Base-by-base conservation (phyloP, 2,329 filamentous ascomycete species). In the Xylaria sp. region DNA sequence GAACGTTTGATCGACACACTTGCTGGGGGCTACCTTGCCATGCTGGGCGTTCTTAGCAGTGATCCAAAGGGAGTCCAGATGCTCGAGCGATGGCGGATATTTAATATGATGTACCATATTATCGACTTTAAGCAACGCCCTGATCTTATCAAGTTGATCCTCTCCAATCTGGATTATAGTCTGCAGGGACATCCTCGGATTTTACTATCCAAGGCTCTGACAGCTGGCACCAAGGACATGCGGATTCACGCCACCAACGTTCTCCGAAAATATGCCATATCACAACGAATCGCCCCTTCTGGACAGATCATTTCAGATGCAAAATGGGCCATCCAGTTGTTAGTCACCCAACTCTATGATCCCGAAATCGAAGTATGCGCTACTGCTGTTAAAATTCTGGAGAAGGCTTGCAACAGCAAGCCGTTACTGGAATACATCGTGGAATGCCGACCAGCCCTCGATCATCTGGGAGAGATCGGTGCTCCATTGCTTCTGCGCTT, bases 21-120 rank as follows among this genome's bases (percentile, higher is more conserved):
- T 7, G 96, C 93, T 70, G 91, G 92, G 18, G 97, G 97, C 12
- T 99, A 99, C 80, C 97, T 99, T 79, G 89, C 94, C 15, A 93
- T 99, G 85, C 84, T 99, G 1, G 97, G 96, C 8, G 90, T 93
- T 12, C 82, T 99, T 67, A 98, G 92, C 75, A 91, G 91, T 63
- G 94, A 97, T 76, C 83, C 88, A 0, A 93, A 91, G 74, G 96
- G 96, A 0, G 86, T 98, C 28, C 90, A 92, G 70, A 95, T 99
- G 82, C 88, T 99, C 77, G 95, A 98, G 79, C 87, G 94, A 75
- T 98, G 96, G 95, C 93, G 94, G 75, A 97, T 99, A 87, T 94
- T 98, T 82, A 98, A 98, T 81, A 99, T 99, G 94, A 97, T 98
- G 86, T 99, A 99, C 79, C 96, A 98, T 80, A 97, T 99, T 70